Base-by-base conservation (phyloP, 768 basidiomycete species). In the Austroboletus eburneus region DNA sequence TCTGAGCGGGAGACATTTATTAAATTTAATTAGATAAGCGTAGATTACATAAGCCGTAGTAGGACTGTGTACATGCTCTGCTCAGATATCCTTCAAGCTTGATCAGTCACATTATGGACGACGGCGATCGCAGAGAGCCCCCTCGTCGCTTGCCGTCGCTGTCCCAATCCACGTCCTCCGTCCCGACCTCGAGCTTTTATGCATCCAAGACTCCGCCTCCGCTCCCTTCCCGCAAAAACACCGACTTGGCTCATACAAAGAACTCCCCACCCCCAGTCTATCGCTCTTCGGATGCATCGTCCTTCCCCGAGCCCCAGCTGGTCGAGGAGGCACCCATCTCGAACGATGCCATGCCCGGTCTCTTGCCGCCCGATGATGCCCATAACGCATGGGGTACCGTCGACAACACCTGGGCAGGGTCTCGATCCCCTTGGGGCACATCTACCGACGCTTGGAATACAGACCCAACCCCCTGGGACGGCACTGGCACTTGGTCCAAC, bases 281-380 rank as follows among this genome's bases (percentile, higher is more conserved):
- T 27, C 46, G 48, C 12, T 14, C 57, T 25, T 21, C 46, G 29
- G 65, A 59, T 21, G 42, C 36, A 45, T 62, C 46, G 34, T 52
- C 55, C 17, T 81, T 72, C 61, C 75, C 79, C 22, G 79, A 83
- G 59, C 79, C 80, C 1, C 78, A 82, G 56, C 68, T 79, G 10
- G 70, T 81, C 3, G 57, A 63, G 23, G 79, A 77, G 32, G 69
- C 68, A n/a, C 58, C 64, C 34, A 58, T 69, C 29, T 51, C 42
- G 14, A 67, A 65, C 21, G 70, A 66, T 34, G 32, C 75, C 5
- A 62, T 67, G 13, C 65, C 76, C 6, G 56, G 53, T 21, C 61
- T 66, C 42, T 62, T 75, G n/a, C 70, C 75, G 23, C 52, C 64
- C 2, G 64, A 69, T 2, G 61, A 59, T 21, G 64, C 57, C 29